phyloP scores from a whole-genome alignment of 2,329 filamentous ascomycete genomes.

The Aureobasidium pullulans region DNA sequence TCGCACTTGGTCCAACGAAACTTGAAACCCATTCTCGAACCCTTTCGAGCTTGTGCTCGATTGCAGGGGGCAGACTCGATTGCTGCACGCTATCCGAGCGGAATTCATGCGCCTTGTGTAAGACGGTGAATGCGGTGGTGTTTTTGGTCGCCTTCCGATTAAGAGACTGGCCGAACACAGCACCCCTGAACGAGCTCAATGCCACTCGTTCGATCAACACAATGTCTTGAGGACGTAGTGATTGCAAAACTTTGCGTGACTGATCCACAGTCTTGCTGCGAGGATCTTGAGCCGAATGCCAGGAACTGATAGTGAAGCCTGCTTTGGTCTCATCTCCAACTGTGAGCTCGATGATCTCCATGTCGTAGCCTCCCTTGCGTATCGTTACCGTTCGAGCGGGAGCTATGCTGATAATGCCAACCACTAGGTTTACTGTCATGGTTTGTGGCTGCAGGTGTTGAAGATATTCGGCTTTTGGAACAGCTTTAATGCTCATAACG shows the following conservation, averaged over 20 bases:
- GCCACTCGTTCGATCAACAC: constrained; percentile 74
- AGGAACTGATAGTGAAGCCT: constrained; percentile 77
- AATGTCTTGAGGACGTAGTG: constrained; percentile 64
- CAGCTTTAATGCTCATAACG: constrained; percentile 58
- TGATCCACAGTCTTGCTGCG: constrained; percentile 21
- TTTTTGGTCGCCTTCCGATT: constrained; percentile 63
- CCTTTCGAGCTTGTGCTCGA: constrained; percentile 14
- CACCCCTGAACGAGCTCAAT: constrained; percentile 64
- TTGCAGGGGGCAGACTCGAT: neutral
- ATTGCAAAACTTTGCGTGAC: constrained; percentile 32
- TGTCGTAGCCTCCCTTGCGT: constrained; percentile 41
- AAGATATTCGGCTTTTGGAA: constrained; percentile 63
- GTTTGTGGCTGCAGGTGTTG: constrained; percentile 67
- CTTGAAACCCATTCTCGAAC: constrained; percentile 15
- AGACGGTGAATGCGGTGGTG: constrained; percentile 45
- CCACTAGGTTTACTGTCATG: constrained; percentile 74
- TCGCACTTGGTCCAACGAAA: constrained; percentile 14
- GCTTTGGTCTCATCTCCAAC: constrained; percentile 80
- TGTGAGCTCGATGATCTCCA: constrained; percentile 66
- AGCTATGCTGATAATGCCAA: constrained; percentile 65
- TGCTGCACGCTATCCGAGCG: neutral
- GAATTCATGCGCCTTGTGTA: constrained; percentile 11
- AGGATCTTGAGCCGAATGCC: constrained; percentile 49
- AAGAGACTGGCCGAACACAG: constrained; percentile 79
- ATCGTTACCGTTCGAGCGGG: constrained; percentile 62